These are phyloP conservation scores for Cyanodermella asteris DNA, from an alignment of 2,329 filamentous ascomycete genomes.

Conservation along the genomic window DNA sequence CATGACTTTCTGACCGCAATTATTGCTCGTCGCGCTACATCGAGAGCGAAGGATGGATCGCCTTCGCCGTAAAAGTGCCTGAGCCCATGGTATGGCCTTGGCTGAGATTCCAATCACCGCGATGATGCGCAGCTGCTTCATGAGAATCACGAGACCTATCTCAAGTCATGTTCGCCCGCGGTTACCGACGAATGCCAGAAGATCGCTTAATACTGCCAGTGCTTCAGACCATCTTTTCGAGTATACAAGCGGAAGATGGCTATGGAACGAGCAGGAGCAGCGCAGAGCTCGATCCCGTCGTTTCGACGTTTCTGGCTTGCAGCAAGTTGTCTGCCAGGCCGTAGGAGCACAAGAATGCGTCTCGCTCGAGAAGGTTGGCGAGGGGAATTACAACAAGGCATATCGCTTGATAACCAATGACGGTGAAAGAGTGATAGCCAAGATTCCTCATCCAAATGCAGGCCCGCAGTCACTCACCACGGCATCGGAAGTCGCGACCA, in stretches of 20 bases:
- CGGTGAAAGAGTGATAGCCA: conserved; percentile 10
- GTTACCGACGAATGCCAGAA: no score
- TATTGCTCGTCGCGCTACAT: no score
- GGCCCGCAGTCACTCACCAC: conserved; percentile 9
- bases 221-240: no score
- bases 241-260: not conserved
- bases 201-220: no score
- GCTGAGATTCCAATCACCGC: no score
- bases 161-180: no score
- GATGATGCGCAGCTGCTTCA: no score
- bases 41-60: no score
- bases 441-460: conserved; percentile 11
- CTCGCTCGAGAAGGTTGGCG: conserved; percentile 5
- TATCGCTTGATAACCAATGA: conserved; percentile 5
- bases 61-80: no score
- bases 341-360: conserved; percentile 4
- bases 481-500: conserved; percentile 12
- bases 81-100: no score
- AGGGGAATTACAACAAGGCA: conserved; percentile 5
- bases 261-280: not conserved
- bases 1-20: no score
- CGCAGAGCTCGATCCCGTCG: not conserved
- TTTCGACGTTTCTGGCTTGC: not conserved
- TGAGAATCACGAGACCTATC: no score
- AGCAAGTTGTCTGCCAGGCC: not conserved